Base-by-base conservation (phyloP, 2,329 filamentous ascomycete species). In the Sporothrix humicola region DNA sequence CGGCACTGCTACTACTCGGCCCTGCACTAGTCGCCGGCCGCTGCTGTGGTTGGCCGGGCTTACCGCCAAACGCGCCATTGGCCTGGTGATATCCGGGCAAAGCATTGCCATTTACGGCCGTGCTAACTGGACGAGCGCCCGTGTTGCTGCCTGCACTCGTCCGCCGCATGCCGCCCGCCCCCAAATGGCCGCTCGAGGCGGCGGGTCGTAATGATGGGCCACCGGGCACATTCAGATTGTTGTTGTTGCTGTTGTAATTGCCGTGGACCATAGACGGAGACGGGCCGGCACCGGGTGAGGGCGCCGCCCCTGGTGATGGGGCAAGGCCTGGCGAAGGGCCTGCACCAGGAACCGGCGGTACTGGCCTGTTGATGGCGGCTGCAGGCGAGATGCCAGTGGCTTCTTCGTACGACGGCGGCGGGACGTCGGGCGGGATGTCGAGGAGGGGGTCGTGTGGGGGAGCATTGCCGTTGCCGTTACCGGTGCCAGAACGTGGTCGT, bases 361-460 rank as follows among this genome's bases (percentile, higher is more conserved):
- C 61, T 2, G 61, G 61, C 31, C 61, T 20, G 20, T 20, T 48
- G 5, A 66, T 3, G 4, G 61, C n/a, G 4, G 48, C 52, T 20
- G n/a, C 3, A 20, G 69, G 56, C 6, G 69, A 54, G 37, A 75
- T 73, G 56, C 73, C 75, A 15, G 52, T 73, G 48, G 76, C 76
- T 54, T 76, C 76, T 63, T 76, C 76, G 73, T 76, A 76, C 6
- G 74, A 74, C 20, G 76, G 76, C 9, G 76, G 76, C 3, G 75
- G 75, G n/a, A 50, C 76, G 23, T 75, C 73, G 26, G 74, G 73
- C 0, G 50, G n/a, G 12, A 61, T 59, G 54, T 74, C 69, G 46
- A 63, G 54, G 10, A 26, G 42, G 15, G 23, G 26, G 17, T 15
- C 46, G 31, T 7, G 5, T 2, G 37, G 2, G 37, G 58, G 61